phyloP scores from a whole-genome alignment of 2,329 filamentous ascomycete species.

The Pseudocercospora macadamiae region DNA sequence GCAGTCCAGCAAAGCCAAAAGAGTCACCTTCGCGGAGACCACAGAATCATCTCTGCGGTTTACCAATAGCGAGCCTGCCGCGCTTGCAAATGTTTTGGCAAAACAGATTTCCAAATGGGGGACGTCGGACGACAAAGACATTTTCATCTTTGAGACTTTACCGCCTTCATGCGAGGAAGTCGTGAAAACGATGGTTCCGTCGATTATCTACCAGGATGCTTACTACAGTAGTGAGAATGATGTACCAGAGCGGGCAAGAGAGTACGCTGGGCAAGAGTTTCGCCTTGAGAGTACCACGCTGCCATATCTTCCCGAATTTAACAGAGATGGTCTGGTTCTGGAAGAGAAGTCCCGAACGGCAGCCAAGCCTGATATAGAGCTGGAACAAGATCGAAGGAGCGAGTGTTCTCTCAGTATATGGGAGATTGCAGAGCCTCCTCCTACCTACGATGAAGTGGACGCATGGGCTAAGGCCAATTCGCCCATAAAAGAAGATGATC shows the following conservation, averaged over 20 bases:
- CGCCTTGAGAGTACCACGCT: slow-evolving; percentile 73
- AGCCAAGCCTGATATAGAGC: slow-evolving; percentile 57
- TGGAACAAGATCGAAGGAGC: slow-evolving; percentile 57
- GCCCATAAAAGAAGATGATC: slow-evolving; percentile 20
- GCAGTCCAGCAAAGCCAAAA: too few relatives aligned
- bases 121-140: slow-evolving; percentile 21
- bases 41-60: slow-evolving; percentile 1
- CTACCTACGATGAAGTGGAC: slow-evolving; percentile 69
- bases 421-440: slow-evolving; percentile 75
- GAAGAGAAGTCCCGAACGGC: slow-evolving; percentile 59
- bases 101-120: too few relatives aligned
- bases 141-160: slow-evolving; percentile 41
- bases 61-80: too few relatives aligned
- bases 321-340: slow-evolving; percentile 51
- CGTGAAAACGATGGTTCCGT: slow-evolving; percentile 62
- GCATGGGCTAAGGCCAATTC: slow-evolving; percentile 62
- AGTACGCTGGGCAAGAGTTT: slow-evolving; percentile 89
- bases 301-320: slow-evolving; percentile 77
- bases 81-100: too few relatives aligned
- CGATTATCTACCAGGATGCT: slow-evolving; percentile 79
- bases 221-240: slow-evolving; percentile 84
- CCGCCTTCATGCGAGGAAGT: slow-evolving; percentile 54
- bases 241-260: slow-evolving; percentile 73
- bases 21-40: too few relatives aligned
- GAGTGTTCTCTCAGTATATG: slow-evolving; percentile 69